These are phyloP conservation scores for Senna siamea DNA, from an alignment of 306 rosid species.

Conservation along the genomic window DNA sequence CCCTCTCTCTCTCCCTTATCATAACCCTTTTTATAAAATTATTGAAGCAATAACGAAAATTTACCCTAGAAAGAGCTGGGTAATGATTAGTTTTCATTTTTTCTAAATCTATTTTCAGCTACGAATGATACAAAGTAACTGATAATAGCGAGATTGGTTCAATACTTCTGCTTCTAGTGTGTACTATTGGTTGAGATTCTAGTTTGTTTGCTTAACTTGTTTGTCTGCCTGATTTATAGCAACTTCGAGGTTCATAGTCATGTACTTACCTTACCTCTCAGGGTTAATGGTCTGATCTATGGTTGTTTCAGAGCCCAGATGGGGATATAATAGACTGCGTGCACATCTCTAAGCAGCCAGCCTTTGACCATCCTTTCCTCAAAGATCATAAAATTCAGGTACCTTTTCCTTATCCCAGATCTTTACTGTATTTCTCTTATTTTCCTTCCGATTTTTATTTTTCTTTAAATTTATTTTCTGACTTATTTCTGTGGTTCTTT, in stretches of 20 bases:
- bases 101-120: not conserved
- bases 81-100: slow-evolving; percentile 31
- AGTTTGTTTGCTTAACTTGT: not conserved
- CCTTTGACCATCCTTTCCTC: slow-evolving; percentile 95
- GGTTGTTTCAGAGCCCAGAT: slow-evolving; percentile 84
- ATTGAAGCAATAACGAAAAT: slow-evolving; percentile 37
- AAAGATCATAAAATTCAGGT: slow-evolving; percentile 98
- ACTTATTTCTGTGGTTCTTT: not conserved
- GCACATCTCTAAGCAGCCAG: slow-evolving; percentile 84
- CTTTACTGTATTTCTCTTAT: not conserved
- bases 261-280: slow-evolving; percentile 1
- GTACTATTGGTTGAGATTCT: not conserved
- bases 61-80: slow-evolving; percentile 27
- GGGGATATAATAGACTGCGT: slow-evolving; percentile 94
- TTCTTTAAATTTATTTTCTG: slow-evolving; percentile 4
- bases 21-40: slow-evolving; percentile 35
- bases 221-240: not conserved
- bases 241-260: not conserved
- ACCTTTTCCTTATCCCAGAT: slow-evolving; percentile 35
- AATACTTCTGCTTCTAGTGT: not conserved
- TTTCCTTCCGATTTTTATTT: not conserved
- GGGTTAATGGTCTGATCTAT: slow-evolving; percentile 33
- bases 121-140: slow-evolving; percentile 1
- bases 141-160: not conserved
- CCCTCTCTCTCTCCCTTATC: slow-evolving; percentile 16